Conservation (phyloP, 768 basidiomycete species). For the Artomyces pyxidatus region DNA sequence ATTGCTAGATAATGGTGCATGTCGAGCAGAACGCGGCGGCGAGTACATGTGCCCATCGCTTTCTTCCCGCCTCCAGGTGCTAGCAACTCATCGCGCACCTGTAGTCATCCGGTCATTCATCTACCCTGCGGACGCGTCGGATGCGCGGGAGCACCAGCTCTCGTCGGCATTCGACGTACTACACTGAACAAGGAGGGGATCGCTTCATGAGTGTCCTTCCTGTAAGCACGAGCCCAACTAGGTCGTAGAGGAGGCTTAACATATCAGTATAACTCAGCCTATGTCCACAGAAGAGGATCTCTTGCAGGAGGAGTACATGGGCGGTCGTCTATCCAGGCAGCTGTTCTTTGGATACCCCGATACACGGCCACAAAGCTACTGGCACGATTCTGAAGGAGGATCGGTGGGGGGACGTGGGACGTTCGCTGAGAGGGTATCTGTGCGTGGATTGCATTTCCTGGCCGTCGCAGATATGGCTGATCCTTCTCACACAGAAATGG, state of each 20-base stretch:
- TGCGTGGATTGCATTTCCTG: constrained; percentile 1
- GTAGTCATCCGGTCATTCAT: too few relatives aligned
- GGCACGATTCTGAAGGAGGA: not conserved
- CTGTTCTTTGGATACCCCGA: constrained; percentile 9
- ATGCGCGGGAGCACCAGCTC: constrained; percentile 1
- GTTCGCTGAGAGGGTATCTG: not conserved
- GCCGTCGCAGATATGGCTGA: too few relatives aligned
- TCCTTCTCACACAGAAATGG: constrained; percentile 6
- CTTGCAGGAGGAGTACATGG: constrained; percentile 14
- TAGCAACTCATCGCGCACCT: not conserved
- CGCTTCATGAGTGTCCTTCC: constrained; percentile 2
- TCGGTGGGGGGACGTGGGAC: constrained; percentile 2
- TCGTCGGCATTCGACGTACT: constrained; percentile 2
- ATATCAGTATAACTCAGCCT: constrained; percentile 3
- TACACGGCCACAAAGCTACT: not conserved
- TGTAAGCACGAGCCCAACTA: not conserved
- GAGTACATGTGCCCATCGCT: too few relatives aligned
- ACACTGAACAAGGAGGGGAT: constrained; percentile 1
- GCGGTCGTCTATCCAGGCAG: constrained; percentile 9
- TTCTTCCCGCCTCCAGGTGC: not conserved
- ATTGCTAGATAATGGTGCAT: too few relatives aligned
- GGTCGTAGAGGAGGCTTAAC: not conserved
- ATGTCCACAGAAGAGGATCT: constrained; percentile 16
- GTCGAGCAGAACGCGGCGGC: too few relatives aligned
- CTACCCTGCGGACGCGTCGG: not conserved